Evolutionary conservation across 2,329 filamentous ascomycete genomes (phyloP).

Genomic region (Aureobasidium uvarum): DNA sequence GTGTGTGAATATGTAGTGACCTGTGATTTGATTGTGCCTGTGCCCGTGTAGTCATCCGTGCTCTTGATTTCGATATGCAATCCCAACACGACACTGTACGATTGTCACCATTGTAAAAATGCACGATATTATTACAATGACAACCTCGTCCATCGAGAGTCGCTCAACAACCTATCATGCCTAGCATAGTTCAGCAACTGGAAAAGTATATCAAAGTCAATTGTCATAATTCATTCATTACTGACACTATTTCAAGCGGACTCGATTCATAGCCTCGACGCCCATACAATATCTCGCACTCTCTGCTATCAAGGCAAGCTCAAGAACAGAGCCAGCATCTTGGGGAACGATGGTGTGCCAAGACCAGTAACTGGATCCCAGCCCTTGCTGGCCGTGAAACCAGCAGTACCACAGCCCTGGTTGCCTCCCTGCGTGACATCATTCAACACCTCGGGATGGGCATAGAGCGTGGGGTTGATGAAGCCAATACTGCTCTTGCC

Average conservation of each 20-base stretch:
- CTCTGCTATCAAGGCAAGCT: slow-evolving; percentile 28
- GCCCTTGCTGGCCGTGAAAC: slow-evolving; percentile 34
- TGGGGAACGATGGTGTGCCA: slow-evolving; percentile 37
- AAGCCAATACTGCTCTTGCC: slow-evolving; percentile 46
- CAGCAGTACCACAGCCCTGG: slow-evolving; percentile 42
- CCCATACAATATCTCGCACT: not conserved
- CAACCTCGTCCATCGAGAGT: not conserved
- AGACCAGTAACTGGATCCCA: slow-evolving; percentile 41
- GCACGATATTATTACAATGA: not conserved
- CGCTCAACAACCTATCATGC: not conserved
- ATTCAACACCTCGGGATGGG: slow-evolving; percentile 43
- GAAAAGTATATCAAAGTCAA: too few relatives aligned
- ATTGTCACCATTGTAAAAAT: not conserved
- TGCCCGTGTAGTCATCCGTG: not conserved
- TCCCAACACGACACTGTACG: not conserved
- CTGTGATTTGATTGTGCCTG: not conserved
- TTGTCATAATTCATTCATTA: not conserved
- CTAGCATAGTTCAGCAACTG: too few relatives aligned
- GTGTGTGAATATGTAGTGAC: not conserved
- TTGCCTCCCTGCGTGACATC: slow-evolving; percentile 44
- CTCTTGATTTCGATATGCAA: not conserved
- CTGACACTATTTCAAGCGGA: too few relatives aligned
- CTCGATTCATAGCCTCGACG: too few relatives aligned
- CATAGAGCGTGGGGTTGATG: slow-evolving; percentile 48
- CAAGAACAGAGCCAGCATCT: slow-evolving; percentile 36